These are phyloP conservation scores for Wickerhamomyces tratensis DNA, from an alignment of 805 yeast genomes.

Conservation along the genomic window DNA sequence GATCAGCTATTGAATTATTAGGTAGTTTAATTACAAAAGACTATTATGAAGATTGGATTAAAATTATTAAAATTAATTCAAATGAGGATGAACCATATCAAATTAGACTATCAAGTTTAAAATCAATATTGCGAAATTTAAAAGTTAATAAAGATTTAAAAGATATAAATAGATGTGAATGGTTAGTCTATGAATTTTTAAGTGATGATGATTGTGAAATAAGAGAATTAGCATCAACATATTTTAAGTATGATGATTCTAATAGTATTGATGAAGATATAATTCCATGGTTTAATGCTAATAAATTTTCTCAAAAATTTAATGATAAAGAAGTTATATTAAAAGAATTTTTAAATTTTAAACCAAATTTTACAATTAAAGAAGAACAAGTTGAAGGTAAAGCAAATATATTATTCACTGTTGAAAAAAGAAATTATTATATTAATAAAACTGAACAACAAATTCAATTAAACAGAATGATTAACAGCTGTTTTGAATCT, in stretches of 20 bases:
- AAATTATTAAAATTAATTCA: slow-evolving; percentile 18
- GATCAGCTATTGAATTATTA: slow-evolving; percentile 39
- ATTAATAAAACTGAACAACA: slow-evolving; percentile 34
- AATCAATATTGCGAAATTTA: slow-evolving; percentile 27
- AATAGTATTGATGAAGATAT: too few species aligned
- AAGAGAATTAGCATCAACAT: slow-evolving; percentile 36
- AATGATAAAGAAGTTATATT: slow-evolving; percentile 7
- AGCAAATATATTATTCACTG: slow-evolving; percentile 42
- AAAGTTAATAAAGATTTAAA: neutral
- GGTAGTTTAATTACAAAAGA: slow-evolving; percentile 30
- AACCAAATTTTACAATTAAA: slow-evolving; percentile 9
- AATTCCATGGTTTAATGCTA: slow-evolving; percentile 26
- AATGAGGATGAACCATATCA: slow-evolving; percentile 36
- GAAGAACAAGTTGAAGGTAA: slow-evolving; percentile 1
- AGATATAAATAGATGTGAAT: slow-evolving; percentile 11
- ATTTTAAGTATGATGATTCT: slow-evolving; percentile 21
- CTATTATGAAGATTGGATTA: slow-evolving; percentile 27
- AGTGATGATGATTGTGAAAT: slow-evolving; percentile 63
- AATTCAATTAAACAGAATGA: slow-evolving; percentile 12
- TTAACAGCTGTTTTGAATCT: slow-evolving; percentile 2
- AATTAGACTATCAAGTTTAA: slow-evolving; percentile 34
- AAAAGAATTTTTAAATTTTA: slow-evolving; percentile 5
- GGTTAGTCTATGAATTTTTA: slow-evolving; percentile 28
- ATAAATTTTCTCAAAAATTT: slow-evolving; percentile 10
- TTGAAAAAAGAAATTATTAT: slow-evolving; percentile 62